phyloP scores from a whole-genome alignment of 768 basidiomycete genomes.

The Trametes punicea region DNA sequence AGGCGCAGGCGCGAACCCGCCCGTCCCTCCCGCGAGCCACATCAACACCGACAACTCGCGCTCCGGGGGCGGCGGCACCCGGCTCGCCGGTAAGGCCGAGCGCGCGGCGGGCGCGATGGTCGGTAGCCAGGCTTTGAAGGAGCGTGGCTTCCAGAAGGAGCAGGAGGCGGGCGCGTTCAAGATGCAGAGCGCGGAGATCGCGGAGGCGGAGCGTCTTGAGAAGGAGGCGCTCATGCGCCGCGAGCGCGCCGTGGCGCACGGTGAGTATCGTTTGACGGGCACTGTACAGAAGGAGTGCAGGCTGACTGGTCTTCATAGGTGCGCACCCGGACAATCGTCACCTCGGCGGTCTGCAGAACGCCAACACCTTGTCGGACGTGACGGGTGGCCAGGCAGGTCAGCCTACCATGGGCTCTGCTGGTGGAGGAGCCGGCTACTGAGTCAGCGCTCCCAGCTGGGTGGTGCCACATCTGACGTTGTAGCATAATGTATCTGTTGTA shows the following conservation, averaged over 20 bases:
- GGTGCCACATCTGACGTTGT: background rate
- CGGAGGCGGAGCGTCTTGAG: conserved; percentile 54
- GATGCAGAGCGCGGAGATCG: conserved; percentile 45
- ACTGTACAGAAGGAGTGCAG: background rate
- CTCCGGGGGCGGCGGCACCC: conserved; percentile 30
- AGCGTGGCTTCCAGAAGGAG: conserved; percentile 50
- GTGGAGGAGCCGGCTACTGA: conserved; percentile 8
- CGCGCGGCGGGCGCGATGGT: conserved; percentile 43
- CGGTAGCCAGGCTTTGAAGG: conserved; percentile 45
- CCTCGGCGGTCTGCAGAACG: conserved; percentile 27
- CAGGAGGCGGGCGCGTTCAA: conserved; percentile 47
- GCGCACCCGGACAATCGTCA: conserved; percentile 34
- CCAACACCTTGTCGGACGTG: conserved; percentile 14
- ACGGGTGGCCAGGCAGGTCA: conserved; percentile 9
- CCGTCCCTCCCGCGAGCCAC: conserved; percentile 22
- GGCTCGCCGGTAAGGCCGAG: conserved; percentile 46
- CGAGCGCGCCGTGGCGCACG: conserved; percentile 52
- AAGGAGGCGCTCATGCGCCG: conserved; percentile 45
- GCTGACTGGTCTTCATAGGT: conserved; percentile 17
- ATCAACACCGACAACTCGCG: conserved; percentile 17
- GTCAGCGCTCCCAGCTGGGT: background rate
- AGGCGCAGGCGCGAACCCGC: conserved; percentile 7
- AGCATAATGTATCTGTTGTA: background rate
- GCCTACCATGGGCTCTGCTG: conserved; percentile 1
- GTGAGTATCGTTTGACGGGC: conserved; percentile 23